Conservation (phyloP, 257 asterid species). For the Solanum appendiculatum region DNA sequence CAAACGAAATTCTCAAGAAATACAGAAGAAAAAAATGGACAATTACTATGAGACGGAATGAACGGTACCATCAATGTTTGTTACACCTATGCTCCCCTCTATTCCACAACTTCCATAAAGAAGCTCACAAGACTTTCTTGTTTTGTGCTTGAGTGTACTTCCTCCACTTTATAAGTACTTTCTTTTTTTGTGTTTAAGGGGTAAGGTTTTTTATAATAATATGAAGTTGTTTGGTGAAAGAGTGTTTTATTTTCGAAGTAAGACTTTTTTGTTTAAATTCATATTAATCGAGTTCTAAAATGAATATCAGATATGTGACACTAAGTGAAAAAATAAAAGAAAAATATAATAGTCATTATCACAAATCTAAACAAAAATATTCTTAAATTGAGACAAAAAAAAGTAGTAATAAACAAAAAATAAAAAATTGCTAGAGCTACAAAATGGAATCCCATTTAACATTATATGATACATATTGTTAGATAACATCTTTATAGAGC, state of each 20-base stretch:
- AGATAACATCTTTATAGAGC: neutral
- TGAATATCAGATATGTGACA: too few relatives aligned
- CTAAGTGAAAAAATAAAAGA: too few relatives aligned
- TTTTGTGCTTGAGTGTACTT: neutral
- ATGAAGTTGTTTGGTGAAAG: neutral
- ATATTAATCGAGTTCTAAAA: too few relatives aligned
- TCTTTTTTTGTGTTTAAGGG: neutral
- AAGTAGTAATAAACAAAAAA: neutral
- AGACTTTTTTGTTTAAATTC: neutral
- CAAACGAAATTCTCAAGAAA: neutral
- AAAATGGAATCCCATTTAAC: neutral
- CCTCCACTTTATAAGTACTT: neutral
- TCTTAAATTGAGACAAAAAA: neutral
- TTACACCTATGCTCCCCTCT: neutral
- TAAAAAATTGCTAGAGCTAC: neutral
- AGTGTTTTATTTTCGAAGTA: neutral
- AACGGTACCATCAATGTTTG: neutral
- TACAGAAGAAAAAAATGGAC: fast-evolving
- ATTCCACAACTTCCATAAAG: neutral
- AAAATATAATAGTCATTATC: too few relatives aligned
- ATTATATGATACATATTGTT: neutral
- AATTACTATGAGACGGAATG: neutral
- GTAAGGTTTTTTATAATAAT: neutral
- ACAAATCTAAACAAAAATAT: neutral
- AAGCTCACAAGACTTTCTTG: neutral